A percentile compares a stretch with the other conserved stretches of the same genome.
Evolutionary conservation across 139 green algal species (phyloP).

Genomic region (Tetradesmus lagerheimii): DNA sequence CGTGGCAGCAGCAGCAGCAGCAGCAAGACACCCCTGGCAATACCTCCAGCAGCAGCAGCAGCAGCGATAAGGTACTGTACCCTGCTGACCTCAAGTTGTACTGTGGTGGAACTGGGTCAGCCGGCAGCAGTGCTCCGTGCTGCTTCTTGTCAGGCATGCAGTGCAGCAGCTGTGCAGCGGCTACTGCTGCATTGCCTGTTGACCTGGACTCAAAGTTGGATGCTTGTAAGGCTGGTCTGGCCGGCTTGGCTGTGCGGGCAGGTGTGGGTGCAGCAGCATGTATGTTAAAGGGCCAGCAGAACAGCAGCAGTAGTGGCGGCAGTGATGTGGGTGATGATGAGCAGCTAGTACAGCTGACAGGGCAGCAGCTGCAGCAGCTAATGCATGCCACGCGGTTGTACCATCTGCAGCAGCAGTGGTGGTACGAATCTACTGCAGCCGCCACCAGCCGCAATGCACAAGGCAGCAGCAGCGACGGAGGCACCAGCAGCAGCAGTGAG

Average conservation of each 20-base stretch:
- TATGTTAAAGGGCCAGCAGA: background rate
- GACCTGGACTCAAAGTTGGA: background rate
- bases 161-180: constrained; percentile 22
- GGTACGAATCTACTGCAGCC: constrained; percentile 9
- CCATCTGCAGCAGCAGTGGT: constrained; percentile 39
- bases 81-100: constrained; percentile 33
- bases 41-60: background rate
- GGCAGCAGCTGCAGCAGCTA: constrained; percentile 9
- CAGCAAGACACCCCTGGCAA: background rate
- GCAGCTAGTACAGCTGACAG: background rate
- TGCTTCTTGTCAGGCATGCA: constrained; percentile 31
- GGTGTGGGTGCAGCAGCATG: background rate
- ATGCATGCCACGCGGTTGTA: constrained; percentile 8
- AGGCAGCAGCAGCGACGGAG: background rate
- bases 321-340: background rate
- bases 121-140: background rate
- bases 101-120: background rate
- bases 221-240: background rate
- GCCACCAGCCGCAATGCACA: background rate
- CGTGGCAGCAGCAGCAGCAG: background rate
- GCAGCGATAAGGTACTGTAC: background rate
- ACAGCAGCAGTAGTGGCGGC: constrained; percentile 10
- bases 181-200: background rate
- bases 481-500: constrained; percentile 20
- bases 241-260: background rate